Conservation (phyloP, 1,284 basidiomycete species). For the Lignosus rhinocerotis region DNA sequence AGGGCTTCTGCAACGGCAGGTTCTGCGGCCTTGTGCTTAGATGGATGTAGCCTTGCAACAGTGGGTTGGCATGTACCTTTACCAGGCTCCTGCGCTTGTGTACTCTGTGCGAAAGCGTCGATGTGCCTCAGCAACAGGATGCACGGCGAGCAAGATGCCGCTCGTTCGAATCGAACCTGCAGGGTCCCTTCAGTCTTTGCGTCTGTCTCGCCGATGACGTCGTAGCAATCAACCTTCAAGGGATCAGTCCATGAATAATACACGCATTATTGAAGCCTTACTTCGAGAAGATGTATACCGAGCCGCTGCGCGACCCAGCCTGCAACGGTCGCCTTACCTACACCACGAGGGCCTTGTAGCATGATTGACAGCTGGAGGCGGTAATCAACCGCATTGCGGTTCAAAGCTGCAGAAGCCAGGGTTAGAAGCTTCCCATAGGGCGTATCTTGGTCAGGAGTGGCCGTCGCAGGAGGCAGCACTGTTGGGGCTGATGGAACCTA, state of each 20-base stretch:
- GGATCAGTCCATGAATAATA: neutral
- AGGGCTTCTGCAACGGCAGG: slow-evolving; percentile 62
- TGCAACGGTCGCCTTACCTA: slow-evolving; percentile 70
- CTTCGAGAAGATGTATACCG: slow-evolving; percentile 83
- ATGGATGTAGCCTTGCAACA: neutral
- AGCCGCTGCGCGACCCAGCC: slow-evolving; percentile 60
- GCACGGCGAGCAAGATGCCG: slow-evolving; percentile 81
- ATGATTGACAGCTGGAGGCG: slow-evolving; percentile 67
- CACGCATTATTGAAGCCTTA: slow-evolving; percentile 32
- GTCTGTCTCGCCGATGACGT: slow-evolving; percentile 81
- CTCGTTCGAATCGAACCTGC: slow-evolving; percentile 78
- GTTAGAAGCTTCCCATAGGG: slow-evolving; percentile 45
- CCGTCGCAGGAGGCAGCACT: slow-evolving; percentile 28
- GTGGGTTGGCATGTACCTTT: slow-evolving; percentile 49
- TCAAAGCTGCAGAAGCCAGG: slow-evolving; percentile 56
- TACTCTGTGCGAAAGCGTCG: slow-evolving; percentile 80
- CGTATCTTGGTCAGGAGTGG: slow-evolving; percentile 28
- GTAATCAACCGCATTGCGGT: slow-evolving; percentile 56
- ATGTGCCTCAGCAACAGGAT: slow-evolving; percentile 82
- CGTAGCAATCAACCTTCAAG: slow-evolving; percentile 83
- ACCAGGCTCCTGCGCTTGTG: slow-evolving; percentile 65
- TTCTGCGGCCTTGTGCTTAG: slow-evolving; percentile 41
- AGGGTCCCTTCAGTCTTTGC: slow-evolving; percentile 80
- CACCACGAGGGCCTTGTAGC: slow-evolving; percentile 73
- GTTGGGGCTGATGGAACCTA: neutral